Conservation (phyloP, 1,284 basidiomycete genomes). For the Tranzscheliella williamsii region DNA sequence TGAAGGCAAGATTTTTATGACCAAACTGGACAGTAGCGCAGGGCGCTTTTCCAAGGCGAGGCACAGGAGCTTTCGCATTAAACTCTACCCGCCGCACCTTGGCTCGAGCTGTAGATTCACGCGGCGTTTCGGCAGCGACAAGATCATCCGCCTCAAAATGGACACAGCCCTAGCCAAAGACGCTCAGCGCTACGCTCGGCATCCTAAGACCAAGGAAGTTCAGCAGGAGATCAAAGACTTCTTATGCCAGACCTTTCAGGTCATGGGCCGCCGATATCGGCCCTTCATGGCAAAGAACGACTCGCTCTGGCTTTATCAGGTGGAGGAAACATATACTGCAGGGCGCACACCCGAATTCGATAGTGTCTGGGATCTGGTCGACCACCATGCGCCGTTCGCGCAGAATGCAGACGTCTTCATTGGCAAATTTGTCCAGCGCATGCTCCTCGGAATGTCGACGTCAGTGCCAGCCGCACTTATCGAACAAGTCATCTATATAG, state of each 20-base stretch:
- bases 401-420: constrained; percentile 29
- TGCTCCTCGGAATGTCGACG: constrained; percentile 47
- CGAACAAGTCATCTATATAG: constrained; percentile 11
- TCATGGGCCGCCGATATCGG: constrained; percentile 34
- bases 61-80: constrained; percentile 6
- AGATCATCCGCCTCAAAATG: constrained; percentile 26
- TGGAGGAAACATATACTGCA: constrained; percentile 1
- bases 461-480: constrained; percentile 21
- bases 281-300: constrained; percentile 50
- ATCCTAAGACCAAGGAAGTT: constrained; percentile 9
- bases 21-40: neutral
- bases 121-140: constrained; percentile 24
- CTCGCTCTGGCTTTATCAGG: constrained; percentile 37
- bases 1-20: constrained; percentile 11
- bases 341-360: constrained; percentile 3
- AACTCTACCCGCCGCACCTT: constrained; percentile 19
- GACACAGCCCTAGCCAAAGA: constrained; percentile 12
- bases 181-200: constrained; percentile 3
- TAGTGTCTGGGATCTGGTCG: constrained; percentile 22
- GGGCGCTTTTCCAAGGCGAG: neutral
- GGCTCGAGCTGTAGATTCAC: constrained; percentile 31
- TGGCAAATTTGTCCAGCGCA: constrained; percentile 49
- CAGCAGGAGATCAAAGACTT: constrained; percentile 21
- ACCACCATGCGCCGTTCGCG: constrained; percentile 24
- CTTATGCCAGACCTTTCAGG: constrained; percentile 5